Percentiles rank a stretch among this genome's conserved stretches.
Conservation (phyloP, 2,329 filamentous ascomycete genomes). For the Uncinocarpus reesii region DNA sequence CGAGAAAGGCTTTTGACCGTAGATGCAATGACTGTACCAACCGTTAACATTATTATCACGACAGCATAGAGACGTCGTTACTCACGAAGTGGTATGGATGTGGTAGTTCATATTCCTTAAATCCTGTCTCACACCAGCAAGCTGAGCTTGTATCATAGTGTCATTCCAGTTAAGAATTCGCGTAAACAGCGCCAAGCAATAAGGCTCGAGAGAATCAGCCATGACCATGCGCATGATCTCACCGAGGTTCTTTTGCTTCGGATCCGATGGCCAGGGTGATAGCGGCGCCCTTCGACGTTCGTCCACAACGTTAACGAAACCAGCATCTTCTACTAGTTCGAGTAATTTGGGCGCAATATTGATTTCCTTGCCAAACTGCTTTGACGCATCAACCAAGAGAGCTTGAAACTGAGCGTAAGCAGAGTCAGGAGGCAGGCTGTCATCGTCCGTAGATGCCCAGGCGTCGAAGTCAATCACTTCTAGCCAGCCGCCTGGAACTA, state of each 20-base stretch:
- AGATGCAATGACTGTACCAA: conserved; percentile 10
- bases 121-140: conserved; percentile 14
- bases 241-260: conserved; percentile 14
- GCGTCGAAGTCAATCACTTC: conserved; percentile 25
- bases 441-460: conserved; percentile 24
- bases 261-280: conserved; percentile 25
- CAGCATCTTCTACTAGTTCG: conserved; percentile 38
- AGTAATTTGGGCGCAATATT: conserved; percentile 27
- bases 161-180: conserved; percentile 20
- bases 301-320: conserved; percentile 43
- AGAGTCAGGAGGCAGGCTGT: conserved; percentile 20
- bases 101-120: conserved; percentile 15
- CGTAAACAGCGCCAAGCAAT: conserved; percentile 21
- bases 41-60: background rate
- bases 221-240: conserved; percentile 19
- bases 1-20: conserved; percentile 15
- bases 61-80: background rate
- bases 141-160: conserved; percentile 14
- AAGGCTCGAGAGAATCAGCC: conserved; percentile 22
- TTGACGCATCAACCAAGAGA: conserved; percentile 19
- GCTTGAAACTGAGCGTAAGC: conserved; percentile 19
- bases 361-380: conserved; percentile 21
- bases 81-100: conserved; percentile 12
- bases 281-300: conserved; percentile 24
- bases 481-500: conserved; percentile 25